Base-by-base conservation (phyloP, 1,139 yeast genomes). In the Kluyveromyces marxianus region DNA sequence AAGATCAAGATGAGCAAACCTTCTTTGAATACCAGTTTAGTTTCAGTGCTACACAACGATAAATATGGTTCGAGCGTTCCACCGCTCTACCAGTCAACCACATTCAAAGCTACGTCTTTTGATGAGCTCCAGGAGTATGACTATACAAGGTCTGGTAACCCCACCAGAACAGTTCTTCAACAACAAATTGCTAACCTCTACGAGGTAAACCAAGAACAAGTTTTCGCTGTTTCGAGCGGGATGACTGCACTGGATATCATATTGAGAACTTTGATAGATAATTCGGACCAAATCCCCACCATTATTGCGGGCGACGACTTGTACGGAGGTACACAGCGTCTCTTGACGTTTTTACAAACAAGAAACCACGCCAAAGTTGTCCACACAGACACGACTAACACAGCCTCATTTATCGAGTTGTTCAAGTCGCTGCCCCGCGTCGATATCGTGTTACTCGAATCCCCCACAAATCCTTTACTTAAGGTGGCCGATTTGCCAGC, bases 111-210 rank as follows among this genome's bases (percentile, higher is more conserved):
- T 65, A 78, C 76, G 39, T 81, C 88, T 4, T 70, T 86, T 52
- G 68, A 79, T 38, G 81, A 83, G 56, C 47, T 45, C 25, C 55
- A 55, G 44, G 84, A 81, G 59, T 89, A 84, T 64, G 97, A 89
- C 66, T 89, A 89, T 65, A 87, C 97, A 0, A 74, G 97, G 58
- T 83, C 94, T n/a, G 97, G 97, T 2, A 89, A 89, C 65, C 97
- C 97, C 30, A 87, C 97, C 1, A 74, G 97, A 65, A 79, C 94
- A 0, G 78, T 79, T 42, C 69, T 88, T 49, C 96, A 89, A 63
- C 72, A 77, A 46, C 95, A 89, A 57, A 63, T 89, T 57, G 82
- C 87, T 42, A 77, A 79, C 54, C 76, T 89, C 58, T 57, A 57
- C 39, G 53, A 49, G 35, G 87, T 87, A 83, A 75, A 74, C 53